phyloP scores from a whole-genome alignment of 2,329 filamentous ascomycete genomes.

The Samsoniella hepiali region DNA sequence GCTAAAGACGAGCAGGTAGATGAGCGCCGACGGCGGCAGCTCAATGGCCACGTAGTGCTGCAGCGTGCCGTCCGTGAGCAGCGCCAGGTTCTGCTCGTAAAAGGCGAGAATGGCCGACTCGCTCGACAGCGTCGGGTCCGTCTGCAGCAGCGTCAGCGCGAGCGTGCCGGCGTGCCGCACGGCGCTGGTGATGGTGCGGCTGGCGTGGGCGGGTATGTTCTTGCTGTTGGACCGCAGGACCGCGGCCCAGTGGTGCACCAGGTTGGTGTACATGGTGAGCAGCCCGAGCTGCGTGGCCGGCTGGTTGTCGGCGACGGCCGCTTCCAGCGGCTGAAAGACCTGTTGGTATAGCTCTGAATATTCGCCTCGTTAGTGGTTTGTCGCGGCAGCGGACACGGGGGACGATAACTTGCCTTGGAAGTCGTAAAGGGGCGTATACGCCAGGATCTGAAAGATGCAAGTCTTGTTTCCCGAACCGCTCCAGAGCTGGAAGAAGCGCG shows the following conservation, averaged over 20 bases:
- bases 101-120: slow-evolving; percentile 64
- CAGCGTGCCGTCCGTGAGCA: slow-evolving; percentile 51
- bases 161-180: slow-evolving; percentile 52
- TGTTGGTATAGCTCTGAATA: slow-evolving; percentile 46
- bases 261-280: slow-evolving; percentile 62
- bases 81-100: slow-evolving; percentile 58
- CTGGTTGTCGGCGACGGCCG: slow-evolving; percentile 46
- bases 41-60: slow-evolving; percentile 60
- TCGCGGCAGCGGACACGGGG: background rate
- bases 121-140: slow-evolving; percentile 39
- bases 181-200: slow-evolving; percentile 40
- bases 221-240: slow-evolving; percentile 40
- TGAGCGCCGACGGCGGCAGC: slow-evolving; percentile 62
- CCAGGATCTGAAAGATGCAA: slow-evolving; percentile 56
- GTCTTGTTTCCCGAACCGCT: slow-evolving; percentile 54
- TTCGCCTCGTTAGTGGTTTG: slow-evolving; percentile 17
- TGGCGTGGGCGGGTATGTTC: slow-evolving; percentile 34
- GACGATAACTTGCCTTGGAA: slow-evolving; percentile 49
- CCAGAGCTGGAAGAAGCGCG: slow-evolving; percentile 57
- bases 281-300: slow-evolving; percentile 55
- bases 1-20: slow-evolving; percentile 70
- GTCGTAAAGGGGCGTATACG: slow-evolving; percentile 50
- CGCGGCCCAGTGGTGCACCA: slow-evolving; percentile 61
- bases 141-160: slow-evolving; percentile 58
- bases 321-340: slow-evolving; percentile 52